A percentile compares a stretch with the other conserved stretches of the same genome.
These are phyloP conservation scores for Scutellaria barbata DNA, from an alignment of 257 asterid genomes.

Conservation along the genomic window DNA sequence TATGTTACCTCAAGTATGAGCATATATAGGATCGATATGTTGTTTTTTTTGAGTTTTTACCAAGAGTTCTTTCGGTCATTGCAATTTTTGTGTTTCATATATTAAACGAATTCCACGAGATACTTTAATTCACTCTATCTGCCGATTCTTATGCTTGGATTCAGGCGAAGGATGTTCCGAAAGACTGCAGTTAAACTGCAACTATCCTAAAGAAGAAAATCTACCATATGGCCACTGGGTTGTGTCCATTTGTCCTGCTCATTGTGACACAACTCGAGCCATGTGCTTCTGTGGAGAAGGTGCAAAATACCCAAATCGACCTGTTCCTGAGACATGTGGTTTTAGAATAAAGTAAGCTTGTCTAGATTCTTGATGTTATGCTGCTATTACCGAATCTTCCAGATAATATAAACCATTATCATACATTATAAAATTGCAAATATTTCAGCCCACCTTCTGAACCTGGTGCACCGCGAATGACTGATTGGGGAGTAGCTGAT, in stretches of 20 bases:
- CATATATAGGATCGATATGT: background rate
- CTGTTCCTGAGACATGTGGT: conserved; percentile 87
- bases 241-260: conserved; percentile 84
- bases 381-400: conserved; percentile 17
- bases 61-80: background rate
- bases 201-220: conserved; percentile 60
- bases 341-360: conserved; percentile 71
- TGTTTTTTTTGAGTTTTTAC: background rate
- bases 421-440: conserved; percentile 28
- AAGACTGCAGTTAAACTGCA: conserved; percentile 69
- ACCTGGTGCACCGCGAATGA: conserved; percentile 60
- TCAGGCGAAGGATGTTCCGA: conserved; percentile 93
- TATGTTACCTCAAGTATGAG: conserved; percentile 13
- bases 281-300: conserved; percentile 99
- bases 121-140: conserved; percentile 9
- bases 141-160: conserved; percentile 31
- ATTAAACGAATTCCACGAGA: conserved; percentile 4
- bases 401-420: background rate
- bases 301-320: conserved; percentile 93
- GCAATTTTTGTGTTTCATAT: conserved; percentile 2
- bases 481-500: conserved; percentile 75
- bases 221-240: conserved; percentile 87
- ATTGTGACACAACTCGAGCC: conserved; percentile 88
- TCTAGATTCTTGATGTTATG: conserved; percentile 19
- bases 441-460: conserved; percentile 65